Evolutionary conservation across 768 basidiomycete genomes (phyloP).

Genomic region (Mrakia blollopis): DNA sequence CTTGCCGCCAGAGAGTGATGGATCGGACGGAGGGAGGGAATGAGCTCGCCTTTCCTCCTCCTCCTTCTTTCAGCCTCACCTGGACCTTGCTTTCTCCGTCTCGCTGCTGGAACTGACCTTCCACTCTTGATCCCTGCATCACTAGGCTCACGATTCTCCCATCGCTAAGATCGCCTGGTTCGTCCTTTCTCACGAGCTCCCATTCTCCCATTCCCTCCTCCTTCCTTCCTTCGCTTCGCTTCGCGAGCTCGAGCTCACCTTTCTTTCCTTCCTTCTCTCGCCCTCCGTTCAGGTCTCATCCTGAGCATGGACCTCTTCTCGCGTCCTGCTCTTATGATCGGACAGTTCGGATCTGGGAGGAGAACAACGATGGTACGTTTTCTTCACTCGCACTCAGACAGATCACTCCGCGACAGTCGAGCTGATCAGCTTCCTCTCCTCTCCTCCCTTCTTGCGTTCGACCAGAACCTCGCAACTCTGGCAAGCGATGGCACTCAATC

Average conservation of each 20-base stretch:
- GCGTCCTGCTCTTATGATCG: constrained; percentile 86
- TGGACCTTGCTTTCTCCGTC: constrained; percentile 61
- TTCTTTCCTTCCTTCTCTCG: background rate
- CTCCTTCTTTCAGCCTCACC: background rate
- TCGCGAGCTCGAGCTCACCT: background rate
- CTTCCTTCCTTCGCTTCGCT: too few species aligned
- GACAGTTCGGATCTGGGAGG: constrained; percentile 90
- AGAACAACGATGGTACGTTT: constrained; percentile 37
- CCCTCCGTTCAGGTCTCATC: constrained; percentile 62
- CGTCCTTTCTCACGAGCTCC: background rate
- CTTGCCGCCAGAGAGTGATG: too few species aligned
- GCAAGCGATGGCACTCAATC: constrained; percentile 17
- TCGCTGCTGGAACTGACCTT: background rate
- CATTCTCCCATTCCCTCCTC: background rate
- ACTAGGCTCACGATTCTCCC: constrained; percentile 89
- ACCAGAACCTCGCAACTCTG: constrained; percentile 18
- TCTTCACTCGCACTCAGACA: too few species aligned
- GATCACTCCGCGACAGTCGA: background rate
- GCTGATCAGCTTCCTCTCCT: background rate
- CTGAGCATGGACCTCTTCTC: constrained; percentile 81
- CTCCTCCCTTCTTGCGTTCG: background rate
- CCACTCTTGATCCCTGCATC: background rate
- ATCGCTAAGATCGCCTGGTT: constrained; percentile 69
- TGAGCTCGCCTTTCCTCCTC: too few species aligned
- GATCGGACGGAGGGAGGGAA: too few species aligned